phyloP scores from a whole-genome alignment of 371 early-diverging fungal genomes.

The Parasitella parasitica region DNA sequence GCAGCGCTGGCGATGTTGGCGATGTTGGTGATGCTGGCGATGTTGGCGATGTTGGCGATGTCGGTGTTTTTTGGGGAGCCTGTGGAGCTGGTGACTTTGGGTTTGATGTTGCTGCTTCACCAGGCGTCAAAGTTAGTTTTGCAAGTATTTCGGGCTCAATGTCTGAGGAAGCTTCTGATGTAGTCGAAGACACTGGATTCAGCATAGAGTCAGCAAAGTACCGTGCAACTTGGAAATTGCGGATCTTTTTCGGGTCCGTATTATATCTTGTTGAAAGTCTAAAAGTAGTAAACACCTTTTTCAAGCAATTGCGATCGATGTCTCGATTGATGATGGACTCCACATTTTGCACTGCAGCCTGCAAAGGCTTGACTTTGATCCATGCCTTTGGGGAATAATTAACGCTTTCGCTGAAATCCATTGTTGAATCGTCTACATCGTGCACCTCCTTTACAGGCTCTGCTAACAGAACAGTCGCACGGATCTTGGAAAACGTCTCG shows the following conservation, averaged over 20 bases:
- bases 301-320: slow-evolving; percentile 37
- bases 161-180: not conserved
- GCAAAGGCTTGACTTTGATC: slow-evolving; percentile 33
- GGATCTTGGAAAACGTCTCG: slow-evolving; percentile 7
- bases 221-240: slow-evolving; percentile 24
- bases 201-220: slow-evolving; percentile 25
- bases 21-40: no score
- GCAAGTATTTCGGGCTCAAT: not conserved
- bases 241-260: slow-evolving; percentile 29
- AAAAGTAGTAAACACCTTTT: slow-evolving; percentile 34
- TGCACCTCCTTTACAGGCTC: slow-evolving; percentile 38
- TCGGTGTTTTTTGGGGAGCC: no score
- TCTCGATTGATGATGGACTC: slow-evolving; percentile 24
- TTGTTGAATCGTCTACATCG: slow-evolving; percentile 25
- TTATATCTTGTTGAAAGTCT: slow-evolving; percentile 22
- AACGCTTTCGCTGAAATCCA: slow-evolving; percentile 17
- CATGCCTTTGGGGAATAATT: slow-evolving; percentile 44
- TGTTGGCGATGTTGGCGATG: no score
- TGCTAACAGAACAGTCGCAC: slow-evolving; percentile 29
- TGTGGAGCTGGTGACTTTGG: no score
- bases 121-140: not conserved
- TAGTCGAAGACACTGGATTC: not conserved
- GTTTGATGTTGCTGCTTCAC: not conserved
- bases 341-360: slow-evolving; percentile 21
- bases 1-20: no score